Conservation (phyloP, 306 rosid species). For the Erythrophleum fordii region DNA sequence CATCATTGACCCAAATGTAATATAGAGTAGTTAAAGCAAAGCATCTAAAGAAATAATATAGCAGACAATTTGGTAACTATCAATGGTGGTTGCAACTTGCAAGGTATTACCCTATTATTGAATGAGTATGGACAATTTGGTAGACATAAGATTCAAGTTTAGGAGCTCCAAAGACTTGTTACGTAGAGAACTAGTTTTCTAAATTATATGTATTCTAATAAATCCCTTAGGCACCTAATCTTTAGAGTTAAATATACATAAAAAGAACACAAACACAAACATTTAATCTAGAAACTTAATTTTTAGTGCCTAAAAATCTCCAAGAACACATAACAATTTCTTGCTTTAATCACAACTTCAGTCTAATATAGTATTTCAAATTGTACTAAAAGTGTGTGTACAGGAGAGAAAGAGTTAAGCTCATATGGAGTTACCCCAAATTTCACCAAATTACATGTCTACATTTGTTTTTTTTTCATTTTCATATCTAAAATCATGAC, state of each 20-base stretch:
- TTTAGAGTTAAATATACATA: too few relatives aligned
- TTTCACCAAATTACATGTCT: constrained; percentile 32
- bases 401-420: neutral
- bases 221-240: too few relatives aligned
- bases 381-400: neutral
- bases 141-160: too few relatives aligned
- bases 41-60: neutral
- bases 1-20: neutral
- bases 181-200: neutral
- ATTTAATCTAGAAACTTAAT: neutral
- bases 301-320: neutral
- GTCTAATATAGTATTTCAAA: neutral
- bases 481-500: neutral
- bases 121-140: too few relatives aligned
- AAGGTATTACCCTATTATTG: too few relatives aligned
- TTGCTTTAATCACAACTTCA: neutral
- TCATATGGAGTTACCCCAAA: neutral
- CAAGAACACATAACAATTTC: neutral
- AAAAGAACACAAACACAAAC: neutral
- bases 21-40: too few relatives aligned
- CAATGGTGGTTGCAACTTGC: too few relatives aligned
- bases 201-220: too few relatives aligned
- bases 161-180: too few relatives aligned
- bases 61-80: neutral
- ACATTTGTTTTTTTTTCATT: neutral